Evolutionary conservation across 2,329 filamentous ascomycete species (phyloP).

Genomic region (Fusarium xylarioides): DNA sequence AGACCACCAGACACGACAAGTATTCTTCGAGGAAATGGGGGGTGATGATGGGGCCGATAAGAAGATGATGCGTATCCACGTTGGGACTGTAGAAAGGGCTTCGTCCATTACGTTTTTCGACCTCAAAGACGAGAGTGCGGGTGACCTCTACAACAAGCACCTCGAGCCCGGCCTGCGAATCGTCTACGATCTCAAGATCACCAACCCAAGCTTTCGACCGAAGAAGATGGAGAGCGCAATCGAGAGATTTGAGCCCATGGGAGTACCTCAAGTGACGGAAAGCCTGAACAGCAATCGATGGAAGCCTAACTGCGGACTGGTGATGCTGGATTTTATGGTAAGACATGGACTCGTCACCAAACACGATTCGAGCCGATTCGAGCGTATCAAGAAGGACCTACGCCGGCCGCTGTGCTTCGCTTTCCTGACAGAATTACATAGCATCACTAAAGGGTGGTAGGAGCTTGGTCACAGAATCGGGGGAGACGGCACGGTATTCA

Average conservation of each 20-base stretch:
- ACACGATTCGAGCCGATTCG: conserved; percentile 37
- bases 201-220: conserved; percentile 33
- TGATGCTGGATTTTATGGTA: conserved; percentile 51
- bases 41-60: background rate
- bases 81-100: conserved; percentile 40
- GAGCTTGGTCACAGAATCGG: background rate
- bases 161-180: conserved; percentile 52
- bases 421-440: conserved; percentile 26
- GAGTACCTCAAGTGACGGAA: conserved; percentile 44
- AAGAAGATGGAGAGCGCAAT: conserved; percentile 42
- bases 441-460: conserved; percentile 17
- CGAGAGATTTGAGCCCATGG: conserved; percentile 42
- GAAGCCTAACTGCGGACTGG: conserved; percentile 53
- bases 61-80: background rate
- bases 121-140: conserved; percentile 44
- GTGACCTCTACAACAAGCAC: conserved; percentile 44
- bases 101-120: conserved; percentile 49
- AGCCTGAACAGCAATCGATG: conserved; percentile 41
- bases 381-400: conserved; percentile 35
- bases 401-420: conserved; percentile 43
- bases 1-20: conserved; percentile 16
- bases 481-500: background rate
- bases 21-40: conserved; percentile 6
- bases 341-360: conserved; percentile 43
- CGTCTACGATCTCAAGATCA: conserved; percentile 48